Evolutionary conservation across 306 rosid species (phyloP), one percentile per base, ranked within the genome.

Genomic region (Leucaena leucocephala): DNA sequence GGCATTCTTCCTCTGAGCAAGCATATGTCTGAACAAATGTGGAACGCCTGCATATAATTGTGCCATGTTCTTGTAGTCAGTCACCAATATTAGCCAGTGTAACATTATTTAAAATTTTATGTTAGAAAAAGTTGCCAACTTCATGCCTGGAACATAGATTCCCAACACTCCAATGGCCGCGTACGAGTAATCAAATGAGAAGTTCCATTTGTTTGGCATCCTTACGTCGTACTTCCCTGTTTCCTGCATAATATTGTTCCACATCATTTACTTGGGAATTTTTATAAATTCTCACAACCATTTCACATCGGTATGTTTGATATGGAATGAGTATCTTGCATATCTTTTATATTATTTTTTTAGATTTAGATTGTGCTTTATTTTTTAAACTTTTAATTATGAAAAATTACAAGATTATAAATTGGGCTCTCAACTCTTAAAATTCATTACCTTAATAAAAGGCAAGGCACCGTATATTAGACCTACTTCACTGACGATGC

Each of bases 401-500:
- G 27, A 27, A 27, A 27, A 27, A 27, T 27, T 27, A 58, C 64
- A 22, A 21, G 64, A 58, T 21, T 2, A 9, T 8, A 57, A 57
- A 57, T 21, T 16, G 0, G 22, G 21, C 58, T 50, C 58, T 50
- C 27, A 8, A n/a, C 34, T 8, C 63, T 57, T 58, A 0, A 57
- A 21, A 8, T 8, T 58, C 3, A 21, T 58, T 58, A 58, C 36
- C 64, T 92, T 86, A 84, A 84, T 72, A 89, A 93, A 91, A 81
- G 52, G 95, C 90, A 73, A 8, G 64, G 36, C 64, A 8, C 75
- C 48, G 77, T 80, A 92, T 72, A 89, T 86, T 39, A 92, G 52
- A 92, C 89, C 62, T 8, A 55, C 5, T 89, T 91, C 97, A 74
- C 97, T 90, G 58, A 79, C 54, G 76, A 91, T 85, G 67, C 97